Conservation (phyloP, 2,329 filamentous ascomycete species). For the Fonsecaea erecta region DNA sequence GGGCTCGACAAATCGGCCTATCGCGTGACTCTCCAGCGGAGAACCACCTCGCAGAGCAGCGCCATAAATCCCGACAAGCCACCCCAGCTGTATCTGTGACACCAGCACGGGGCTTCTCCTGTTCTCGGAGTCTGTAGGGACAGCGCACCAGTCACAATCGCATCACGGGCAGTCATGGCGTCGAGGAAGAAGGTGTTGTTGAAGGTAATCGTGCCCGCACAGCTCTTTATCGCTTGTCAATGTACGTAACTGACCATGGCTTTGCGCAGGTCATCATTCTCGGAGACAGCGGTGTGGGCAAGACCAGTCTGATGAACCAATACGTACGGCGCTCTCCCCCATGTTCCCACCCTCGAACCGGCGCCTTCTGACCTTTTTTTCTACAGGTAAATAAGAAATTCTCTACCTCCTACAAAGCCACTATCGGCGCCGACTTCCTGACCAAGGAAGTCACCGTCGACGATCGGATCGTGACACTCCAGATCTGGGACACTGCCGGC, state of each 20-base stretch:
- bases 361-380: constrained; percentile 16
- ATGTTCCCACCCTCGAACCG: not conserved
- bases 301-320: constrained; percentile 99
- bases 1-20: not conserved
- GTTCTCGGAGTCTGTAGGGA: not conserved
- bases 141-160: constrained; percentile 4
- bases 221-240: constrained; percentile 14
- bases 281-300: constrained; percentile 97
- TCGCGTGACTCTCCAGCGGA: not conserved
- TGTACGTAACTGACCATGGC: constrained; percentile 22
- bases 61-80: not conserved
- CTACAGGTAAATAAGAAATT: constrained; percentile 99
- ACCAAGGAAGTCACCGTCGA: constrained; percentile 98
- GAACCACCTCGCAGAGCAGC: not conserved
- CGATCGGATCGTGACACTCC: constrained; percentile 97
- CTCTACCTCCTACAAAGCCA: constrained; percentile 99
- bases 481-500: constrained; percentile 98
- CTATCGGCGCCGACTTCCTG: constrained; percentile 96
- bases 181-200: constrained; percentile 88
- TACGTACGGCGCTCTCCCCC: constrained; percentile 72
- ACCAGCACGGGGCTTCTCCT: not conserved
- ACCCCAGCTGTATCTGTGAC: not conserved
- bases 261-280: constrained; percentile 87
- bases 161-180: constrained; percentile 59
- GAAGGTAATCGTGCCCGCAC: constrained; percentile 64